A percentile compares a stretch with the other conserved stretches of the same genome.
Evolutionary conservation across 352 stramenopile species (phyloP).

Genomic region (Ophiocytium majus): DNA sequence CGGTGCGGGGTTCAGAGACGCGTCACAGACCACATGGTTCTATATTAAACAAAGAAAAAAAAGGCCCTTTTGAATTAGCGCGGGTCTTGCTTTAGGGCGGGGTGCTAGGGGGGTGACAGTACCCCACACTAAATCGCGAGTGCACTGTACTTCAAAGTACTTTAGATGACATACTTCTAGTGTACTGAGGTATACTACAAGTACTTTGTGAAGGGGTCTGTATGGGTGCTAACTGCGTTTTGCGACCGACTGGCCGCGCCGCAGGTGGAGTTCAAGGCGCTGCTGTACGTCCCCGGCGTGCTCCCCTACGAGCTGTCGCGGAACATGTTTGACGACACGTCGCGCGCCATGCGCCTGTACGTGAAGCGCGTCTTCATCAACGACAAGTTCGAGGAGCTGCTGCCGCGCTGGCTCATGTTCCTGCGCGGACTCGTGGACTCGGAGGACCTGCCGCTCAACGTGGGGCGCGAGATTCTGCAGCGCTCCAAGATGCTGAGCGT

Average conservation of each 20-base stretch:
- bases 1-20: too few species aligned
- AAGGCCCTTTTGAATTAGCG: too few species aligned
- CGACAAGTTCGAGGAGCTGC: constrained; percentile 74
- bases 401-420: constrained; percentile 63
- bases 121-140: too few species aligned
- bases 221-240: too few species aligned
- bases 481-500: constrained; percentile 72
- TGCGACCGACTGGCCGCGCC: not conserved
- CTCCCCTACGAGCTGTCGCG: constrained; percentile 71
- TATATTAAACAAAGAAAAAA: too few species aligned
- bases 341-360: constrained; percentile 69
- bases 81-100: too few species aligned
- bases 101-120: too few species aligned
- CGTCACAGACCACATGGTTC: too few species aligned
- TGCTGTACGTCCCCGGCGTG: constrained; percentile 70
- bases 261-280: constrained; percentile 70
- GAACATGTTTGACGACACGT: constrained; percentile 76
- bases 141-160: too few species aligned
- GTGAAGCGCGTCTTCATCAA: constrained; percentile 81
- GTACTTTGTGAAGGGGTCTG: too few species aligned
- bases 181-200: too few species aligned
- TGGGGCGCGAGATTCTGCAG: constrained; percentile 75
- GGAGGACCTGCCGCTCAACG: constrained; percentile 73
- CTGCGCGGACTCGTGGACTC: constrained; percentile 63
- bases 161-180: too few species aligned